Base-by-base conservation (phyloP, 2,329 filamentous ascomycete genomes). In the Lecanicillium sp. region DNA sequence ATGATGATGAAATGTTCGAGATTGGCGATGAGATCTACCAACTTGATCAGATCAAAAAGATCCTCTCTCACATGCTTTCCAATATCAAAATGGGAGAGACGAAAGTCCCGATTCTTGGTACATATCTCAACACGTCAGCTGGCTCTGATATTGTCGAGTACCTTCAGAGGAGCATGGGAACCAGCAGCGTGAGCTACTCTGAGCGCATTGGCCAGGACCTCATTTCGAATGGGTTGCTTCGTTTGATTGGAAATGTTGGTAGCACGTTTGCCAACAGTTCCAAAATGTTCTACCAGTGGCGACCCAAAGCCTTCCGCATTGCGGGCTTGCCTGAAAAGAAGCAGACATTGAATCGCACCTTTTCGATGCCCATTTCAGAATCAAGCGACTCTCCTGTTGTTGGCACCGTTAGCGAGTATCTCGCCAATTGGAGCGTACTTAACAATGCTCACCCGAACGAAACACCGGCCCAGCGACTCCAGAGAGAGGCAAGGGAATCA, bases 251-350 rank as follows among this genome's bases (percentile, higher is more conserved):
- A 55, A 96, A 93, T 59, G 90, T 98, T 46, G 93, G 93, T 52
- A 97, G 81, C 68, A 88, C 86, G 1, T 98, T 98, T 63, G 90
- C 91, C 58, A 98, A 98, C 70, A 97, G 90, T 74, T 95, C 90
- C 55, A 89, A 86, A 68, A 86, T 97, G 82, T 91, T 87, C 64
- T 98, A 98, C 66, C 93, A 98, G 66, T 98, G 93, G 93, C 85
- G 89, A 47, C 81, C 90, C 7, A 94, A 89, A 70, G 85, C 87
- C 5, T 98, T 97, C 70, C 84, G 94, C 62, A 66, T 93, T 49
- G 84, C 89, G 21, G 91, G 90, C 19, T 74, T 95, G 45, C 90
- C 88, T 0, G 91, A 96, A 65, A 95, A 89, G 77, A 94, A 90
- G 73, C 75, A 78, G 51, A 65, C 81, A 2, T 63, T 91, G 42